Evolutionary conservation across 2,329 filamentous ascomycete species (phyloP).

Genomic region (Bipolaris zeicola): DNA sequence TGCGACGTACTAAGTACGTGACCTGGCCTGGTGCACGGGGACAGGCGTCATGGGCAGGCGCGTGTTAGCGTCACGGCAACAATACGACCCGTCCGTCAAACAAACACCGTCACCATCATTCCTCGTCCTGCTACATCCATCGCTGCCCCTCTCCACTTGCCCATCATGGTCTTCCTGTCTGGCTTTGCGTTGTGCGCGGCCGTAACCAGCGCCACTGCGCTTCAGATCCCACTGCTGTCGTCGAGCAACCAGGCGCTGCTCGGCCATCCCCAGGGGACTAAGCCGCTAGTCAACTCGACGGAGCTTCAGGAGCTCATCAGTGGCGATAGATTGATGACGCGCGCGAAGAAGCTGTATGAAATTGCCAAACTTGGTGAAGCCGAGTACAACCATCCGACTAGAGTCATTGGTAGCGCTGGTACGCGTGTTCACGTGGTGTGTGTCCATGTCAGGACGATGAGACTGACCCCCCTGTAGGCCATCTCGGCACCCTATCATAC

Average conservation of each 20-base stretch:
- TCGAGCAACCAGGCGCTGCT: slow-evolving; percentile 31
- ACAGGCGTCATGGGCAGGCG: slow-evolving; percentile 32
- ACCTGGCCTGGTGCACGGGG: slow-evolving; percentile 22
- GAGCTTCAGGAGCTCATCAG: slow-evolving; percentile 46
- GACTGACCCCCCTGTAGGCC: slow-evolving; percentile 31
- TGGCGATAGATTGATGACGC: slow-evolving; percentile 37
- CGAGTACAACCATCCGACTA: slow-evolving; percentile 53
- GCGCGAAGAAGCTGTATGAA: slow-evolving; percentile 47
- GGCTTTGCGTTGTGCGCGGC: slow-evolving; percentile 39
- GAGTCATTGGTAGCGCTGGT: slow-evolving; percentile 47
- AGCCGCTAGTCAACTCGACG: slow-evolving; percentile 43
- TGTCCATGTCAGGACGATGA: neutral
- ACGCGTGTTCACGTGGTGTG: slow-evolving; percentile 24
- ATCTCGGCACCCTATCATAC: slow-evolving; percentile 44
- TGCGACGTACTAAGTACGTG: neutral
- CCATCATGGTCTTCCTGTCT: slow-evolving; percentile 36
- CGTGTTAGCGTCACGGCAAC: slow-evolving; percentile 36
- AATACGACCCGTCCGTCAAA: slow-evolving; percentile 12
- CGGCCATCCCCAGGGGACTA: slow-evolving; percentile 29
- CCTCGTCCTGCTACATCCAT: slow-evolving; percentile 9
- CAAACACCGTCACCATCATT: slow-evolving; percentile 24
- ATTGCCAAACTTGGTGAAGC: slow-evolving; percentile 51
- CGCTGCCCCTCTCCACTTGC: neutral
- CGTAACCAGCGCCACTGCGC: slow-evolving; percentile 31
- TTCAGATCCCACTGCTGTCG: slow-evolving; percentile 40